phyloP scores from a whole-genome alignment of 495 filamentous ascomycete species.

The Parachaetomium inaequale region DNA sequence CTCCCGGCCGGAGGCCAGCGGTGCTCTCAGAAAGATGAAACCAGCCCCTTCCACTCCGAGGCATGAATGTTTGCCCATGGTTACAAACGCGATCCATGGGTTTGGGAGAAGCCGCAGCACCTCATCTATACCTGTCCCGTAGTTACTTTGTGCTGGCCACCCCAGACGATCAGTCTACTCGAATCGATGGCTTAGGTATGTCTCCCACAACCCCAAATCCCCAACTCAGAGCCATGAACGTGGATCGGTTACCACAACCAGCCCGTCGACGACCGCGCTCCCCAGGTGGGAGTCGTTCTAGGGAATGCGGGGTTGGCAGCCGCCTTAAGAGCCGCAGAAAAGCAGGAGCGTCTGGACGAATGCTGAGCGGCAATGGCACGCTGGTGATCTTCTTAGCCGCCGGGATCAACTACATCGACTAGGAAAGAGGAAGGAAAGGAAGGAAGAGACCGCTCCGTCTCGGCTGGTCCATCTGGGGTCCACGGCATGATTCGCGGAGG shows the following conservation, averaged over 20 bases:
- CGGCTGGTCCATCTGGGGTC: neutral
- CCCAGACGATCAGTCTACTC: neutral
- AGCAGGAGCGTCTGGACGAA: neutral
- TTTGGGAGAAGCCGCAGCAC: neutral
- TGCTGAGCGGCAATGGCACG: neutral
- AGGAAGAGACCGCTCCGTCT: slow-evolving; percentile 17
- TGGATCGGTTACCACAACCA: neutral
- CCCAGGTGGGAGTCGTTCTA: neutral
- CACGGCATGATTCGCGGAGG: neutral
- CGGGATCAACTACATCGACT: neutral
- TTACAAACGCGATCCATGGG: neutral
- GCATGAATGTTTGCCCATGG: neutral
- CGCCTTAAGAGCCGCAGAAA: neutral
- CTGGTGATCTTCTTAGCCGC: neutral
- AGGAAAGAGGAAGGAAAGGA: neutral
- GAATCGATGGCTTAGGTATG: neutral
- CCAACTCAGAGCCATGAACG: neutral
- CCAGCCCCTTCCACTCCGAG: neutral
- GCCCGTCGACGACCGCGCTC: neutral
- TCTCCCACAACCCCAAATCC: neutral
- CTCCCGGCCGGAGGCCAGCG: no score
- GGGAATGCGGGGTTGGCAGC: neutral
- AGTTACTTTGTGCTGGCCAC: no score
- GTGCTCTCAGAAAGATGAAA: neutral
- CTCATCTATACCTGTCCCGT: neutral